A percentile compares a stretch with the other conserved stretches of the same genome.
Evolutionary conservation across 805 yeast genomes (phyloP).

Genomic region (Candida ortonii): DNA sequence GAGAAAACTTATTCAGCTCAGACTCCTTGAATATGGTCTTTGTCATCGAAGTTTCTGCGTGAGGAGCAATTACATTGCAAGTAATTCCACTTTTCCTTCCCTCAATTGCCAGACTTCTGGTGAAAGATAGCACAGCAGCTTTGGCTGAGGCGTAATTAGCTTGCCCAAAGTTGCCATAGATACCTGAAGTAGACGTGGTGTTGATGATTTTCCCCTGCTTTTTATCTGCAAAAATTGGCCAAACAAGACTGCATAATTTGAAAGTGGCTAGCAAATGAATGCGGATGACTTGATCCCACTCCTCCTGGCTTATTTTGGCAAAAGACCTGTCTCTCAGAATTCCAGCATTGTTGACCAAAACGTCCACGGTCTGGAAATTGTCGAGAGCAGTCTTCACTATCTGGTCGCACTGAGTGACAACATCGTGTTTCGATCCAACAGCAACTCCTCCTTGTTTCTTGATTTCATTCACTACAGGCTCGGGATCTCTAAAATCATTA

Average conservation of each 20-base stretch:
- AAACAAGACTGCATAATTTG: conserved; percentile 80
- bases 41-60: conserved; percentile 98
- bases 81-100: conserved; percentile 76
- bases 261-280: conserved; percentile 84
- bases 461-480: conserved; percentile 72
- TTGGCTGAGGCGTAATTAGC: conserved; percentile 95
- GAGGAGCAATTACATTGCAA: conserved; percentile 89
- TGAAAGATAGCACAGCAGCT: conserved; percentile 80
- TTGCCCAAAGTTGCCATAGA: conserved; percentile 97
- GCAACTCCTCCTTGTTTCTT: conserved; percentile 66
- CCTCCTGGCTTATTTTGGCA: conserved; percentile 74
- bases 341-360: conserved; percentile 91
- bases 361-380: conserved; percentile 79
- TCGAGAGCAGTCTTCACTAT: conserved; percentile 76
- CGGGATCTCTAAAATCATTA: conserved; percentile 81
- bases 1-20: conserved; percentile 80
- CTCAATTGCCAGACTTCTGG: conserved; percentile 85
- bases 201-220: conserved; percentile 80
- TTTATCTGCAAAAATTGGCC: conserved; percentile 85
- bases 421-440: conserved; percentile 80
- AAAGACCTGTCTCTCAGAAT: conserved; percentile 88
- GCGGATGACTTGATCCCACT: conserved; percentile 77
- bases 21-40: conserved; percentile 75
- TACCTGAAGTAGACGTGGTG: conserved; percentile 93
- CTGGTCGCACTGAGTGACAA: conserved; percentile 66